Base-by-base conservation (phyloP, 768 basidiomycete species). In the Lactarius evosmus region DNA sequence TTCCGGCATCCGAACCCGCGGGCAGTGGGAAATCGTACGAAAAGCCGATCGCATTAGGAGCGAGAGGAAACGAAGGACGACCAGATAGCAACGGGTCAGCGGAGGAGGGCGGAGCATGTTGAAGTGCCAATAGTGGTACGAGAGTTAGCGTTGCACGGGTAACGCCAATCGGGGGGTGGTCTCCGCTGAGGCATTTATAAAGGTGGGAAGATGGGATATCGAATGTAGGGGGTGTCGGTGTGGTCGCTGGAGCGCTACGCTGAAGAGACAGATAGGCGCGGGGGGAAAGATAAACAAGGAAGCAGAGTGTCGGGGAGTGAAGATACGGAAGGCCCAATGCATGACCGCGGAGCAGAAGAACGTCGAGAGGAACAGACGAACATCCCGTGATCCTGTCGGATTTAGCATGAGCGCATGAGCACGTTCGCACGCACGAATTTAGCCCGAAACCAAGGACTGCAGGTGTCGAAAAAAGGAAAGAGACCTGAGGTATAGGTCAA, bases 261-360 rank as follows among this genome's bases (percentile, higher is more conserved):
- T 84, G 75, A 34, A 91, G 77, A 33, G 82, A 77, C 34, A 93
- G 79, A 69, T 93, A 93, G 8, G 84, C 80, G 1, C 79, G 74
- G 0, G 91, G 88, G 0, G 92, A 89, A 40, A 89, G 67, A 71
- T 89, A 82, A 32, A 84, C 79, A 9, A 93, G 77, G 72, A 93
- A 91, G 9, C 87, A 88, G 56, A 91, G 75, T 0, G 85, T 86
- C 7, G 89, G 88, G 1, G 81, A 79, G 16, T 77, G 76, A 3
- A 92, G 80, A 71, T 88, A 93, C 4, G 87, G 85, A n/a, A 93
- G 74, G 7, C 89, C 88, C 36, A 93, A 76, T 0, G 83, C 78
- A 72, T 89, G 87, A 14, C 80, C 80, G 1, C 87, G 85, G 56
- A 83, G 73, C 30, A 93, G 79, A 72, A 84, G 84, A 25, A 91